These are phyloP conservation scores for Gentiana macrophylla DNA, from an alignment of 257 asterid species.

Conservation along the genomic window DNA sequence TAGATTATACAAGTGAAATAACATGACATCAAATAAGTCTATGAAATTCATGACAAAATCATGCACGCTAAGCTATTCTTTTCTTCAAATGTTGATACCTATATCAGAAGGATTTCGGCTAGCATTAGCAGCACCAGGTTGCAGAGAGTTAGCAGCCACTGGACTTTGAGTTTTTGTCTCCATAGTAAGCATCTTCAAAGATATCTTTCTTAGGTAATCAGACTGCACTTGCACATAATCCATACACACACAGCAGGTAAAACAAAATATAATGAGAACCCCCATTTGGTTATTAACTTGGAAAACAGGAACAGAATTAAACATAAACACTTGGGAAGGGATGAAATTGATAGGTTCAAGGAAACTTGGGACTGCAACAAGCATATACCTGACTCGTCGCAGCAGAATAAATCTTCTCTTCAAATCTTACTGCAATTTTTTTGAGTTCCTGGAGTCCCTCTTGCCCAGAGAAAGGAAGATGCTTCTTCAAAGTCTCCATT, in stretches of 20 bases:
- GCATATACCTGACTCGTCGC: slow-evolving; percentile 65
- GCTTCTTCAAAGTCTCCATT: slow-evolving; percentile 82
- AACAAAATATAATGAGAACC: too few species aligned
- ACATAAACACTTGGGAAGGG: too few species aligned
- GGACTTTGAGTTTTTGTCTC: slow-evolving; percentile 68
- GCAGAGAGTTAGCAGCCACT: slow-evolving; percentile 28
- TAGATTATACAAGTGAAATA: too few species aligned
- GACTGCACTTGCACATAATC: slow-evolving; percentile 33
- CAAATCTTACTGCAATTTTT: slow-evolving; percentile 76
- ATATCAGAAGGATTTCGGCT: slow-evolving; percentile 51
- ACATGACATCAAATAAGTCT: too few species aligned
- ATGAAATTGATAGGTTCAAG: too few species aligned
- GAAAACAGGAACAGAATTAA: too few species aligned
- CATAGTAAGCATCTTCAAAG: slow-evolving; percentile 78
- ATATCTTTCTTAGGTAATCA: slow-evolving; percentile 76
- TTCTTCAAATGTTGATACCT: slow-evolving; percentile 29
- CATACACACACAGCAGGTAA: background rate
- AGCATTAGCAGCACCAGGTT: slow-evolving; percentile 11
- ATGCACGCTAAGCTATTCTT: too few species aligned
- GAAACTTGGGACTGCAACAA: background rate
- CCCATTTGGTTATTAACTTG: too few species aligned
- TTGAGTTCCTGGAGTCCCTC: slow-evolving; percentile 77
- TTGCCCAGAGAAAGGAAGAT: slow-evolving; percentile 77
- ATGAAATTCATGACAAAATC: too few species aligned
- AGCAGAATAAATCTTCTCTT: slow-evolving; percentile 68